Evolutionary conservation across 139 green algal species (phyloP).

Genomic region (Edaphochlamys debaryana): DNA sequence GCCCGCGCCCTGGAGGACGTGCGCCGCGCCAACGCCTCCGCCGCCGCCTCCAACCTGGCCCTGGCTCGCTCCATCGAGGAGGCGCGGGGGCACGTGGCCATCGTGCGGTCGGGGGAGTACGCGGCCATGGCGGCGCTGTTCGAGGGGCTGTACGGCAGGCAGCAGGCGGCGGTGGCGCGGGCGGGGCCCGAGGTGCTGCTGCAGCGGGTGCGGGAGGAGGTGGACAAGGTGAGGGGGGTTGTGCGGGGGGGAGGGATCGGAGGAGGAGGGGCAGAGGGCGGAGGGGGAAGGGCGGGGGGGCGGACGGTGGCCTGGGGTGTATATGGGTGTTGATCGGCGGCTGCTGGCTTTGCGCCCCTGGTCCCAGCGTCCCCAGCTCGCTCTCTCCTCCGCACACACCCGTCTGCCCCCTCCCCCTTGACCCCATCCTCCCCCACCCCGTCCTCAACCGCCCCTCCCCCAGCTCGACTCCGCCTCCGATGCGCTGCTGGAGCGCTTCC

Average conservation of each 20-base stretch:
- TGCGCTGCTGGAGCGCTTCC: conserved; percentile 47
- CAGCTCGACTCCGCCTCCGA: conserved; percentile 52
- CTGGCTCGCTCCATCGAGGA: conserved; percentile 63
- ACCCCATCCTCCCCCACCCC: no score
- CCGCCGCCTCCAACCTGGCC: conserved; percentile 61
- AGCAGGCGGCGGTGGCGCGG: conserved; percentile 56
- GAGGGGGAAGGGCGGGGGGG: no score
- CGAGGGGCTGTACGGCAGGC: conserved; percentile 59
- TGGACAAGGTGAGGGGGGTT: conserved; percentile 41
- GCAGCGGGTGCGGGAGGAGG: conserved; percentile 52
- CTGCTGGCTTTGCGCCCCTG: no score
- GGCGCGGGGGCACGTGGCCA: conserved; percentile 72
- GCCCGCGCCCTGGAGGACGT: conserved; percentile 58
- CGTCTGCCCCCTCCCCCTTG: no score
- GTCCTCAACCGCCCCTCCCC: neutral
- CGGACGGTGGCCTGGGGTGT: no score
- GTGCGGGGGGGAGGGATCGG: neutral
- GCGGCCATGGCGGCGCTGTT: conserved; percentile 57
- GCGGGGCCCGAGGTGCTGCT: conserved; percentile 41
- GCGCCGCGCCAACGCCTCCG: conserved; percentile 48
- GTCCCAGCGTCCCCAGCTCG: no score
- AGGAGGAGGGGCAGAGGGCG: neutral
- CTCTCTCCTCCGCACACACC: no score
- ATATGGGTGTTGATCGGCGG: no score
- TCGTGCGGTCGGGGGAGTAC: conserved; percentile 72